Evolutionary conservation across 345 rosid species (phyloP).

Genomic region (Citrus sinensis): DVS_A1.0 CM039169.1:6421001-6421500

Average conservation of each 20-base stretch:
- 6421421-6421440: conserved; percentile 1
- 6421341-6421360: not conserved
- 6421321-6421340: not conserved
- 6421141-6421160: too few relatives aligned
- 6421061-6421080: too few relatives aligned
- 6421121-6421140: too few relatives aligned
- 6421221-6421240: not conserved
- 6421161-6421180: too few relatives aligned
- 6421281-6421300: not conserved
- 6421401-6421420: not conserved
- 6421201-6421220: not conserved
- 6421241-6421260: not conserved
- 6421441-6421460: not conserved
- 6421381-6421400: not conserved
- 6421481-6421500: not conserved
- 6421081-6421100: too few relatives aligned
- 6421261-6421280: not conserved
- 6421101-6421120: too few relatives aligned
- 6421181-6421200: too few relatives aligned
- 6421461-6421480: not conserved
- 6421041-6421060: too few relatives aligned
- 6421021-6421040: too few relatives aligned
- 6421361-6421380: too few relatives aligned
- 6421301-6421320: not conserved
- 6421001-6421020: too few relatives aligned